Percentiles rank a stretch among this genome's conserved stretches.
phyloP scores from a whole-genome alignment of 2,329 filamentous ascomycete species.

The Chrysosporium queenslandicum region DNA sequence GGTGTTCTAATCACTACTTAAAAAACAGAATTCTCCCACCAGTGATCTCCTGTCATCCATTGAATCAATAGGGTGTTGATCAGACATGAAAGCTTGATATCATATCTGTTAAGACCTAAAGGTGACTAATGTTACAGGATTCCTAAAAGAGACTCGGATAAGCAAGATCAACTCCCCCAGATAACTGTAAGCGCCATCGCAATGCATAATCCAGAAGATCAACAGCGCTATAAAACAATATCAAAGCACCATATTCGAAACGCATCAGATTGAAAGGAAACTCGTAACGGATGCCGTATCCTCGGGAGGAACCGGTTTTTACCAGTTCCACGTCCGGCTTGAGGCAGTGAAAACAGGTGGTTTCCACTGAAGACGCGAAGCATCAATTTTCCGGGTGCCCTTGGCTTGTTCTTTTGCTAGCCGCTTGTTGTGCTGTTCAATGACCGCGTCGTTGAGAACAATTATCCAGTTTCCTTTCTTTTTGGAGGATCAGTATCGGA shows the following conservation, averaged over 20 bases:
- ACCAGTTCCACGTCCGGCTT: slow-evolving; percentile 93
- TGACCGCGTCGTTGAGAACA: slow-evolving; percentile 73
- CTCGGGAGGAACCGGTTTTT: neutral
- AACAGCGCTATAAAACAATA: neutral
- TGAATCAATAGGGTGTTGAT: no score
- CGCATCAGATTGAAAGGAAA: neutral
- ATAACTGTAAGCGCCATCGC: neutral
- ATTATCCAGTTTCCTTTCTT: slow-evolving; percentile 90
- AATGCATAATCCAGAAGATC: neutral
- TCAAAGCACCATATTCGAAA: neutral
- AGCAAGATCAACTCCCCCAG: neutral
- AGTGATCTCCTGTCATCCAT: no score
- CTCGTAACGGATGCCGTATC: neutral
- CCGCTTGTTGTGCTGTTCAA: slow-evolving; percentile 58
- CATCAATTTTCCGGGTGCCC: slow-evolving; percentile 62
- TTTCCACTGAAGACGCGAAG: slow-evolving; percentile 80
- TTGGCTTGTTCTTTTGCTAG: slow-evolving; percentile 73
- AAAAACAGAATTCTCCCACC: no score
- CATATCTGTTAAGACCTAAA: no score
- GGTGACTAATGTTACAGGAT: neutral
- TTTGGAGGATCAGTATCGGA: slow-evolving; percentile 19
- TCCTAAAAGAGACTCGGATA: neutral
- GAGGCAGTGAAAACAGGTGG: slow-evolving; percentile 88
- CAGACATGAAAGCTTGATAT: no score
- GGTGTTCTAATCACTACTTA: neutral